phyloP scores from a whole-genome alignment of 345 rosid species.

The Camelina sativa region DNA sequence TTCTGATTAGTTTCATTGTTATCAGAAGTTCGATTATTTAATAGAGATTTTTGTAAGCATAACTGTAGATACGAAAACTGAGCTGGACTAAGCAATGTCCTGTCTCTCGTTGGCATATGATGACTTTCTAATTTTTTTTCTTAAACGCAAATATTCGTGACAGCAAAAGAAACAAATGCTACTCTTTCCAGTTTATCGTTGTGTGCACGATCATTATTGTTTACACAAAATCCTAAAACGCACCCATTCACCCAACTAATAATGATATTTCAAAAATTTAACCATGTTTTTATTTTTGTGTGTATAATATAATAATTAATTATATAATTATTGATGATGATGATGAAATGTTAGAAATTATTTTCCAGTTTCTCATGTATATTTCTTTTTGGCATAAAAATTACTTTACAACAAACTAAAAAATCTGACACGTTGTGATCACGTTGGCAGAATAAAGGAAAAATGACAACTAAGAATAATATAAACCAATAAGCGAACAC shows the following conservation, averaged over 20 bases:
- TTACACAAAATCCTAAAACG: slow-evolving; percentile 12
- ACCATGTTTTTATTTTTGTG: neutral
- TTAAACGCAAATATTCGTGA: slow-evolving; percentile 20
- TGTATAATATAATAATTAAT: neutral
- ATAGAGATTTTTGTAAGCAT: slow-evolving; percentile 10
- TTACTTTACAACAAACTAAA: neutral
- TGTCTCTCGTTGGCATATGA: slow-evolving; percentile 40
- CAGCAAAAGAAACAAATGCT: slow-evolving; percentile 10
- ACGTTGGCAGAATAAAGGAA: neutral
- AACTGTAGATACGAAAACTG: slow-evolving; percentile 29
- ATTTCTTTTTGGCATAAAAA: neutral
- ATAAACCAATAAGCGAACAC: neutral
- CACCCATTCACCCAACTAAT: neutral
- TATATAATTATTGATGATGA: neutral
- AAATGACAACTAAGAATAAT: neutral
- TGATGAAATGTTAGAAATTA: neutral
- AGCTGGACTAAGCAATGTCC: slow-evolving; percentile 41
- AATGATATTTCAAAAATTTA: slow-evolving; percentile 17
- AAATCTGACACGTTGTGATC: neutral
- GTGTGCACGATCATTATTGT: slow-evolving; percentile 36
- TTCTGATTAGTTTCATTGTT: slow-evolving; percentile 16
- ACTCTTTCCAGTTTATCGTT: neutral
- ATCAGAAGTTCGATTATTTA: slow-evolving; percentile 15
- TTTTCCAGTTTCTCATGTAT: neutral
- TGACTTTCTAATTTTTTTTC: slow-evolving; percentile 18